phyloP scores from a whole-genome alignment of 2,329 filamentous ascomycete species.

The Curvularia sp. region DNA sequence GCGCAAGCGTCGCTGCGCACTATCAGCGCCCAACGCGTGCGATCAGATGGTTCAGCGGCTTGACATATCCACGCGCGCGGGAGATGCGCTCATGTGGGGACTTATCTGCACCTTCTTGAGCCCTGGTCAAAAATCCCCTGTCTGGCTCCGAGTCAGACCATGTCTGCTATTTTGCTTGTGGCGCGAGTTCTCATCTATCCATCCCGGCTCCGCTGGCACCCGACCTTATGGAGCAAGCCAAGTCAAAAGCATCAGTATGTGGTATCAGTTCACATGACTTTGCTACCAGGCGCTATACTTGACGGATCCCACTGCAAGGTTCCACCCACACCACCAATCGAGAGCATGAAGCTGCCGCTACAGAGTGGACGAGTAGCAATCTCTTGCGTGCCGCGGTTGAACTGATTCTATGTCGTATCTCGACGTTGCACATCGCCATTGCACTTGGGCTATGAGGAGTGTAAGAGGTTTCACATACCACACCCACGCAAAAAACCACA shows the following conservation, averaged over 20 bases:
- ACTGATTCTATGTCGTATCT: slow-evolving; percentile 16
- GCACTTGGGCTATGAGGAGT: neutral
- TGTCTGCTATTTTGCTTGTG: slow-evolving; percentile 8
- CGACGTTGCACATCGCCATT: slow-evolving; percentile 20
- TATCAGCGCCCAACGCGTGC: slow-evolving; percentile 5
- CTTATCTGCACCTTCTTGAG: slow-evolving; percentile 14
- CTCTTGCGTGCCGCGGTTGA: slow-evolving; percentile 13
- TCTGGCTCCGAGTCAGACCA: slow-evolving; percentile 5
- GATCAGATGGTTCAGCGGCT: slow-evolving; percentile 33
- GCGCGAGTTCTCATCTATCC: slow-evolving; percentile 22
- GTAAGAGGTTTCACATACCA: slow-evolving; percentile 2
- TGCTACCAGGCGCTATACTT: slow-evolving; percentile 3
- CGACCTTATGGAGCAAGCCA: slow-evolving; percentile 19
- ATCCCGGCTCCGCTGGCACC: slow-evolving; percentile 42
- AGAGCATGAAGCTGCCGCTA: neutral
- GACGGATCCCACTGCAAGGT: slow-evolving; percentile 2
- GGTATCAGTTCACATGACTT: slow-evolving; percentile 9
- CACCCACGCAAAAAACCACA: neutral
- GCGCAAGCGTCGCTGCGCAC: slow-evolving; percentile 14
- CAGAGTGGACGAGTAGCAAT: slow-evolving; percentile 1
- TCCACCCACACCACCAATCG: slow-evolving; percentile 2
- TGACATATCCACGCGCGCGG: slow-evolving; percentile 33
- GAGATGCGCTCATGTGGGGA: slow-evolving; percentile 32
- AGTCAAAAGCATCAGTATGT: slow-evolving; percentile 18
- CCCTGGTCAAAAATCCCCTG: slow-evolving; percentile 24